Percentiles rank a stretch among this genome's conserved stretches.
phyloP scores from a whole-genome alignment of 23 red algal genomes.

The Gracilariopsis chorda region DNA sequence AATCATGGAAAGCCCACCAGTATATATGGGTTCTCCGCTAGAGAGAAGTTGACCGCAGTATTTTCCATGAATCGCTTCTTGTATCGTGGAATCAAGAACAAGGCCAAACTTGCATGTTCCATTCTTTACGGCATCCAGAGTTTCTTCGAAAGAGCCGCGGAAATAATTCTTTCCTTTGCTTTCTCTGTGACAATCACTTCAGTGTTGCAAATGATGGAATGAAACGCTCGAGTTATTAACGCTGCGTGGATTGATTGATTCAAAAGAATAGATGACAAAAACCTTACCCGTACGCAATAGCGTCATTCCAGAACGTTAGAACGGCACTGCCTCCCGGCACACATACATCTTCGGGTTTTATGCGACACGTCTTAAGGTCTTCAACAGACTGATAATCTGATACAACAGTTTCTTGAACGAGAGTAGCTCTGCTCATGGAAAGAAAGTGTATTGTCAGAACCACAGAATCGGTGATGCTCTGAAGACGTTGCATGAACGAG shows the following conservation, averaged over 20 bases:
- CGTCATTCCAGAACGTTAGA: constrained; percentile 17
- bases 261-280: not conserved
- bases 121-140: not conserved
- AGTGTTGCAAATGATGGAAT: not conserved
- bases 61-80: not conserved
- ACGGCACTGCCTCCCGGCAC: constrained; percentile 21
- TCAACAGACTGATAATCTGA: not conserved
- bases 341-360: constrained; percentile 24
- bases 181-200: not conserved
- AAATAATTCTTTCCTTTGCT: not conserved
- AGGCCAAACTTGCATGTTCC: not conserved
- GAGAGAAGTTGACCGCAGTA: not conserved
- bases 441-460: too few species aligned
- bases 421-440: not conserved
- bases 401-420: constrained; percentile 13
- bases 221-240: not conserved
- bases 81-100: not conserved
- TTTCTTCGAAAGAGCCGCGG: not conserved
- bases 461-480: too few species aligned
- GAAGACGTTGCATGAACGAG: too few species aligned
- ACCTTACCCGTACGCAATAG: constrained; percentile 16
- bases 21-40: not conserved
- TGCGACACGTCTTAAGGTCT: constrained; percentile 32
- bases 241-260: not conserved
- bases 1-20: not conserved